Evolutionary conservation across 352 stramenopile species (phyloP), one percentile per base, ranked within the genome.

Genomic region (Globisporangium mamillatum): DNA sequence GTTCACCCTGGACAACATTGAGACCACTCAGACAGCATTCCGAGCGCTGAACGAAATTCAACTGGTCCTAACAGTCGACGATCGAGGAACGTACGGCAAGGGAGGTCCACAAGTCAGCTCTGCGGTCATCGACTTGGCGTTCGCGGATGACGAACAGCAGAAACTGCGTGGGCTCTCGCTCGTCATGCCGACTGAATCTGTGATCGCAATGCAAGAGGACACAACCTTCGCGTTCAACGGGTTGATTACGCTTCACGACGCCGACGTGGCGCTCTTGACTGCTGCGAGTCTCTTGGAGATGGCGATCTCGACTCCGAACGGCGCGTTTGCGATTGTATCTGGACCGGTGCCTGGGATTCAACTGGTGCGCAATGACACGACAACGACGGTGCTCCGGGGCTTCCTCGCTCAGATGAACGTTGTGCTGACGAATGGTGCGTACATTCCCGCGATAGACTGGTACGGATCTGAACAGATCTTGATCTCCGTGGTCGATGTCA

Each of bases 11-110:
- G 74, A 76, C 57, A 27, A 80, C 41, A 66, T 74, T 9, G 65
- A 82, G 36, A 24, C 50, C 6, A 32, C 3, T 18, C 60, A 67
- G 18, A 22, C 41, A 6, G 66, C 32, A 2, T 70, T 27, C 24
- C 38, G 58, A 57, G 38, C 29, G 16, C 63, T 60, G 20, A 72
- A 69, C 27, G 74, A 77, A 24, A 73, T 87, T 38, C 75, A 76
- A 1, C 50, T 93, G 9, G 71, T 76, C n/a, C 70, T 91, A 16
- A 86, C 74, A 27, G 71, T 83, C 34, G 85, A 93, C 52, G 85
- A 93, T 56, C 69, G 75, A 53, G 83, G 81, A 14, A 80, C 73
- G 3, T 76, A 75, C 50, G 85, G 83, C 29, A 72, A 58, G 12
- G 85, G 85, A 57, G 83, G 82, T 0, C 75, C 83, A n/a, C 77